These are phyloP conservation scores for Quercus ilex DNA, from an alignment of 306 rosid species.

Conservation along the genomic window DNA sequence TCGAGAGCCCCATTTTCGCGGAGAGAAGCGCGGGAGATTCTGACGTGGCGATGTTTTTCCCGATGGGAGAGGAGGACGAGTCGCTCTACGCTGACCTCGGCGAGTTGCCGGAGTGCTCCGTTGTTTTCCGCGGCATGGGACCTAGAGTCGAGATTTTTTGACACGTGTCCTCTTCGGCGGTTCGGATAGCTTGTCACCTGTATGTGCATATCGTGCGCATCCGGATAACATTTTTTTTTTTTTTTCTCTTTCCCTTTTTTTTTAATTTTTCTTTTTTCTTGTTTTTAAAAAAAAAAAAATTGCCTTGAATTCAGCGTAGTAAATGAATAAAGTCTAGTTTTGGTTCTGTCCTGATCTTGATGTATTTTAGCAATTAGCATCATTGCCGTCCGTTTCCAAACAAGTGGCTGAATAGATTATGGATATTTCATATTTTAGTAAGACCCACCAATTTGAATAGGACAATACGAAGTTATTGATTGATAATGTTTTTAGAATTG, in stretches of 20 bases:
- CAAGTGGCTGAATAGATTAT: background rate
- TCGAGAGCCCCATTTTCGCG: slow-evolving; percentile 55
- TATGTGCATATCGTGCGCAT: slow-evolving; percentile 14
- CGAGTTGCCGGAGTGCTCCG: slow-evolving; percentile 82
- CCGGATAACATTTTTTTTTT: slow-evolving; percentile 15
- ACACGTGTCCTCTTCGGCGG: slow-evolving; percentile 30
- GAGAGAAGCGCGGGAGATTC: slow-evolving; percentile 20
- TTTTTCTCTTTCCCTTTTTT: background rate
- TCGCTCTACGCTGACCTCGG: slow-evolving; percentile 83
- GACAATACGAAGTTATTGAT: background rate
- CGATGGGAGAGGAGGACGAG: slow-evolving; percentile 89
- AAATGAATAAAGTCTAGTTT: slow-evolving; percentile 13
- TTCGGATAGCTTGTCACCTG: background rate
- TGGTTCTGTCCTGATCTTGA: slow-evolving; percentile 7
- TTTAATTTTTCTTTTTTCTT: background rate
- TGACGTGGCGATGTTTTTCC: slow-evolving; percentile 50
- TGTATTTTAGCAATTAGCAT: slow-evolving; percentile 15
- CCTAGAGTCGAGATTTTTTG: slow-evolving; percentile 43
- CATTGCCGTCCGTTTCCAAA: slow-evolving; percentile 3
- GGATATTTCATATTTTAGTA: background rate
- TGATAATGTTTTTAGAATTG: too few relatives aligned
- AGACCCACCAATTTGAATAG: background rate
- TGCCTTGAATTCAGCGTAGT: slow-evolving; percentile 13
- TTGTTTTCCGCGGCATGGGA: slow-evolving; percentile 65
- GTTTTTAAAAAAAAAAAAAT: background rate